A percentile compares a stretch with the other conserved stretches of the same genome.
Conservation (phyloP, 495 filamentous ascomycete species). For the Aspergillus campestris region DNA sequence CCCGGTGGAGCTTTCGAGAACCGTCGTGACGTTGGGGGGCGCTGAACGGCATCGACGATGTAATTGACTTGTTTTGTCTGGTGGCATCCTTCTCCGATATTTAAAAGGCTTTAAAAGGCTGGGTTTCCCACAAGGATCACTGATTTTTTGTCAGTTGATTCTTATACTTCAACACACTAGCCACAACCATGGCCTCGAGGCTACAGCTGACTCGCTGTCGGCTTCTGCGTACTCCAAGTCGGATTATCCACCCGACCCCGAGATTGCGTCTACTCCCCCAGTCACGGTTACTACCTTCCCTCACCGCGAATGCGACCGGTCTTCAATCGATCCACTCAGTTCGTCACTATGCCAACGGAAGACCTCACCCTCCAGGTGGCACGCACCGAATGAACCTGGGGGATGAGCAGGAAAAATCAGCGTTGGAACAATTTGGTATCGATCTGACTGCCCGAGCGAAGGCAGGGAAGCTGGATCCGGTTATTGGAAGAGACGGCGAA, state of each 20-base stretch:
- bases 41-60: conserved; percentile 3
- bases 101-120: neutral
- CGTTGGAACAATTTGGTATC: conserved; percentile 82
- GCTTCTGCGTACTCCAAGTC: conserved; percentile 21
- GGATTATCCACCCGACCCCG: conserved; percentile 14
- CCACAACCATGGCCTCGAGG: conserved; percentile 30
- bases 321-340: conserved; percentile 8
- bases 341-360: conserved; percentile 64
- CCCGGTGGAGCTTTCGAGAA: conserved; percentile 40
- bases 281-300: conserved; percentile 9
- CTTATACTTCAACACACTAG: neutral
- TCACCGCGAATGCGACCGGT: conserved; percentile 1
- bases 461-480: conserved; percentile 87
- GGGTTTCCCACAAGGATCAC: neutral
- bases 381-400: conserved; percentile 89
- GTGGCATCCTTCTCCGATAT: neutral
- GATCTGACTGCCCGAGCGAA: conserved; percentile 82
- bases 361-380: conserved; percentile 81
- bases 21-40: conserved; percentile 22
- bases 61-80: neutral
- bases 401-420: conserved; percentile 69
- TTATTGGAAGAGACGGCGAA: conserved; percentile 86
- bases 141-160: neutral
- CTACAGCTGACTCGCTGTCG: conserved; percentile 25
- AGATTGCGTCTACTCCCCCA: conserved; percentile 15